These are phyloP conservation scores for Candida alai DNA, from an alignment of 805 yeast species.

Conservation along the genomic window DNA sequence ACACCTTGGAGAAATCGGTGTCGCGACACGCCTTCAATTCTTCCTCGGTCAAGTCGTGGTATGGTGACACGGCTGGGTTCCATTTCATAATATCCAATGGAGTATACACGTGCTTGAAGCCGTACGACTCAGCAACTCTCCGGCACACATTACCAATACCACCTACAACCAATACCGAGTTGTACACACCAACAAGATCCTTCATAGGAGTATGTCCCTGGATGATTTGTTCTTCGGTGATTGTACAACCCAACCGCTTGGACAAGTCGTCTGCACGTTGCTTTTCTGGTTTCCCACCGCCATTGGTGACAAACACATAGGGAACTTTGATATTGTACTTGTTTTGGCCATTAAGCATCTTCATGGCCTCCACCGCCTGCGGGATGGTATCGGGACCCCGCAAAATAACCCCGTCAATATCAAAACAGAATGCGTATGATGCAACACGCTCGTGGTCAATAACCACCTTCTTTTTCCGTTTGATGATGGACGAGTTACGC, in stretches of 20 bases:
- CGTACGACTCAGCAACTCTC: slow-evolving; percentile 77
- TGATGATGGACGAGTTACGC: slow-evolving; percentile 43
- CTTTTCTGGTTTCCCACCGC: slow-evolving; percentile 83
- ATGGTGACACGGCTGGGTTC: slow-evolving; percentile 85
- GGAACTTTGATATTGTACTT: slow-evolving; percentile 76
- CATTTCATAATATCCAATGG: slow-evolving; percentile 81
- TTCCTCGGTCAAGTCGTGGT: slow-evolving; percentile 72
- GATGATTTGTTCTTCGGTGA: slow-evolving; percentile 75
- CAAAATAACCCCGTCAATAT: slow-evolving; percentile 87
- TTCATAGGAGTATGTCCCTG: slow-evolving; percentile 96
- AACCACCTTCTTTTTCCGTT: slow-evolving; percentile 46
- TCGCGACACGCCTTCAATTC: slow-evolving; percentile 52
- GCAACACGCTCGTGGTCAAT: slow-evolving; percentile 73
- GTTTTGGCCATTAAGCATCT: slow-evolving; percentile 72
- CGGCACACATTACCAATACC: slow-evolving; percentile 85
- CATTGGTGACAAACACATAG: slow-evolving; percentile 82
- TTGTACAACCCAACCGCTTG: slow-evolving; percentile 52
- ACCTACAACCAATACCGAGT: slow-evolving; percentile 82
- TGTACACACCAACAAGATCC: slow-evolving; percentile 63
- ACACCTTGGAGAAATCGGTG: slow-evolving; percentile 61
- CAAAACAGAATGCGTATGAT: slow-evolving; percentile 86
- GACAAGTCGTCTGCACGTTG: slow-evolving; percentile 71
- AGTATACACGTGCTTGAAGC: slow-evolving; percentile 76
- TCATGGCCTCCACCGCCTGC: slow-evolving; percentile 70
- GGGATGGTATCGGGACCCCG: slow-evolving; percentile 84